Percentiles rank a stretch among this genome's conserved stretches.
Evolutionary conservation across 2,329 filamentous ascomycete species (phyloP).

Genomic region (Fusarium xylarioides): DNA sequence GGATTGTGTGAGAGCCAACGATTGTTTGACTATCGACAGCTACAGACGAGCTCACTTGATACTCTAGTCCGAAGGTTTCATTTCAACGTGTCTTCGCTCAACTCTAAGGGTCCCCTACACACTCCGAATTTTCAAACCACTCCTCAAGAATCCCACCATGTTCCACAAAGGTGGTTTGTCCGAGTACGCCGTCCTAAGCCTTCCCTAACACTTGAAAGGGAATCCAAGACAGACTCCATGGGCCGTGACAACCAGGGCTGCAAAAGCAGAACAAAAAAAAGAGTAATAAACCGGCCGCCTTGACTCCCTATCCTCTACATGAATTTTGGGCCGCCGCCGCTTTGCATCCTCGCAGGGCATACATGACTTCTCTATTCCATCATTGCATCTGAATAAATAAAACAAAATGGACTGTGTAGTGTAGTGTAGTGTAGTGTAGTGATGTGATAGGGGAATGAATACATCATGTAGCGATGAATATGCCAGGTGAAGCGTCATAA

Average conservation of each 20-base stretch:
- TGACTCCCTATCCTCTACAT: conserved; percentile 55
- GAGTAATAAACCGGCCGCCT: conserved; percentile 45
- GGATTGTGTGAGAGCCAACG: conserved; percentile 19
- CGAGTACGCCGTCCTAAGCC: conserved; percentile 36
- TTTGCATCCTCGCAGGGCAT: conserved; percentile 48
- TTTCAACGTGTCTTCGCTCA: conserved; percentile 35
- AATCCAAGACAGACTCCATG: conserved; percentile 41
- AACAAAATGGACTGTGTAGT: conserved; percentile 42
- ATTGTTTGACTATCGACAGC: conserved; percentile 28
- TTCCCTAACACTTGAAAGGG: conserved; percentile 50
- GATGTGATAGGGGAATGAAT: conserved; percentile 31
- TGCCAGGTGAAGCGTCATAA: conserved; percentile 47
- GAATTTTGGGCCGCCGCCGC: conserved; percentile 51
- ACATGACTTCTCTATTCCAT: conserved; percentile 56
- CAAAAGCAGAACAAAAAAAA: conserved; percentile 36
- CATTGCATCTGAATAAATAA: conserved; percentile 43
- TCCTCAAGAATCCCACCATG: conserved; percentile 27
- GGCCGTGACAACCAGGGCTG: conserved; percentile 34
- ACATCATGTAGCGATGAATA: conserved; percentile 38
- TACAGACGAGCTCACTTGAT: conserved; percentile 48
- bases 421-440: conserved; percentile 39
- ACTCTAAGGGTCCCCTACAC: conserved; percentile 43
- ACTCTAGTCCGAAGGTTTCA: conserved; percentile 40
- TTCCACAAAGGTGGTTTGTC: conserved; percentile 35
- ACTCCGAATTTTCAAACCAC: conserved; percentile 40